Percentiles rank a stretch among this genome's conserved stretches.
Conservation (phyloP, 257 asterid genomes). For the Solanum phureja region DNA sequence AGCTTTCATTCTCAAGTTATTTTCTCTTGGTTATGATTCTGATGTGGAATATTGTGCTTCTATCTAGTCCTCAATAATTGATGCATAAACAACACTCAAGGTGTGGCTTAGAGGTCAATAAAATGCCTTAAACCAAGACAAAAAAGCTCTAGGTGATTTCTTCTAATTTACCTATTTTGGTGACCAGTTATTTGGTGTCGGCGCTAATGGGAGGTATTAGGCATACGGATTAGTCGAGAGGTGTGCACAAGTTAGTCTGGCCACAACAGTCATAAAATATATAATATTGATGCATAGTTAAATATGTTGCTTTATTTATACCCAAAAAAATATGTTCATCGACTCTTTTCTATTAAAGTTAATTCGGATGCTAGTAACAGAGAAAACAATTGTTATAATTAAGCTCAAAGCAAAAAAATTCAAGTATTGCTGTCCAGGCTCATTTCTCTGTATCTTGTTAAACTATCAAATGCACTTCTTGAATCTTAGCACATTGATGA, state of each 20-base stretch:
- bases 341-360: no score
- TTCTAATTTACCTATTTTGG: neutral
- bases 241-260: neutral
- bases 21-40: neutral
- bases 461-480: neutral
- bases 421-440: neutral
- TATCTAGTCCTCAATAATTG: neutral
- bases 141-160: neutral
- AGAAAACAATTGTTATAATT: neutral
- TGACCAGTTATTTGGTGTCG: neutral
- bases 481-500: neutral
- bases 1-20: neutral
- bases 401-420: neutral
- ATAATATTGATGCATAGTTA: neutral
- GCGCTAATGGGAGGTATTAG: neutral
- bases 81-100: neutral
- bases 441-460: neutral
- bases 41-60: neutral
- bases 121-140: neutral
- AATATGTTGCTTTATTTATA: neutral
- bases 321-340: neutral
- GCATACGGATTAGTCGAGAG: neutral
- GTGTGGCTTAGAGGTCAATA: neutral
- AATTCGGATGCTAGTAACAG: neutral
- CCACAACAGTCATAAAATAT: neutral